Evolutionary conservation across 2,329 filamentous ascomycete genomes (phyloP).

Genomic region (Myriosclerotinia duriaeana): DNA sequence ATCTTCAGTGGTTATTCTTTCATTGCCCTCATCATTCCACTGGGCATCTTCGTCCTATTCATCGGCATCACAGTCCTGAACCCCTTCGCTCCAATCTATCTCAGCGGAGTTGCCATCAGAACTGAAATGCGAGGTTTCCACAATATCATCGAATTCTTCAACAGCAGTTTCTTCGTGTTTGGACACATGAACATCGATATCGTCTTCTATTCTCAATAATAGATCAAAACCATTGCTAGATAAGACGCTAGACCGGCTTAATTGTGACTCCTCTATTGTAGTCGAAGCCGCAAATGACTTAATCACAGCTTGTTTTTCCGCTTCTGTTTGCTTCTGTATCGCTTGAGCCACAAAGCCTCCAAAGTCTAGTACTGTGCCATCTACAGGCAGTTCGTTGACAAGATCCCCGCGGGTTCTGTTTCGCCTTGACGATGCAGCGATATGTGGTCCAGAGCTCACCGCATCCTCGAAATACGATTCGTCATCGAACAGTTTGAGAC

Average conservation of each 20-base stretch:
- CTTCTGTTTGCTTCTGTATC: background rate
- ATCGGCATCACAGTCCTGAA: background rate
- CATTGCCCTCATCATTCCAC: slow-evolving; percentile 18
- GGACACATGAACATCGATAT: background rate
- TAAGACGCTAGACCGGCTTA: background rate
- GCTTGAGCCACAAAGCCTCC: background rate
- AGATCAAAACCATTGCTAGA: background rate
- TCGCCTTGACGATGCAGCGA: background rate
- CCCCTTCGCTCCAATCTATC: slow-evolving; percentile 17
- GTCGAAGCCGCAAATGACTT: background rate
- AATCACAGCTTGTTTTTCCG: background rate
- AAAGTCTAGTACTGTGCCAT: background rate
- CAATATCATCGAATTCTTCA: slow-evolving; percentile 7
- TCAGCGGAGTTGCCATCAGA: slow-evolving; percentile 14
- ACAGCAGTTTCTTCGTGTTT: background rate
- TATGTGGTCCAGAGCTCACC: background rate
- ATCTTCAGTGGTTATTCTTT: slow-evolving; percentile 1
- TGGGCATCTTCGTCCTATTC: slow-evolving; percentile 15
- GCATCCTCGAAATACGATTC: slow-evolving; percentile 1
- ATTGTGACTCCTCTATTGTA: background rate
- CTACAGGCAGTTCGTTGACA: background rate
- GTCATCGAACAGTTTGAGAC: background rate
- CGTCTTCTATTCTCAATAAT: slow-evolving; percentile 8
- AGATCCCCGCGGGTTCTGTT: background rate
- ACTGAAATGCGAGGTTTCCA: slow-evolving; percentile 4